Evolutionary conservation across 805 yeast genomes (phyloP), one percentile per base, ranked within the genome.

Genomic region (Limtongia smithiae): DNA sequence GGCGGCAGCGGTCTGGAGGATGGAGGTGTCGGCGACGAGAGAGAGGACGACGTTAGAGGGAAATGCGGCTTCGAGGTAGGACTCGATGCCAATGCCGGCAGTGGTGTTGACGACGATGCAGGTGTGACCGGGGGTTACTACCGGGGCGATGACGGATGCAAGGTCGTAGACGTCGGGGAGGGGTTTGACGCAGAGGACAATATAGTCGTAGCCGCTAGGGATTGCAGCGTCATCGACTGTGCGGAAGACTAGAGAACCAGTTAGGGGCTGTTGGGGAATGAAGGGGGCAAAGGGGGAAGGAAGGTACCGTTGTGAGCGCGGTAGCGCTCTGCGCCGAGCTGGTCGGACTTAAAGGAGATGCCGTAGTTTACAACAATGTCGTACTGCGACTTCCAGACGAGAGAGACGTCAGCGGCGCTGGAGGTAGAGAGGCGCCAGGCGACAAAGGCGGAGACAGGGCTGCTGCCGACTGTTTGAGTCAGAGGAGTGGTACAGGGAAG

Each of bases 141-240:
- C 80, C 0, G 79, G 77, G 9, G 60, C 72, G 34, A 74, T 71
- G 38, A 81, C 62, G 11, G 79, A 80, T 57, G 76, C 81, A 15
- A 79, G 66, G 40, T 72, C 71, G 48, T 71, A 65, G 7, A 83
- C 66, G 59, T 83, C 90, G 2, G 89, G 89, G 21, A 80, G 72
- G 61, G 78, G 80, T 62, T 83, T 83, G 41, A 83, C 79, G 37
- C 81, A 69, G 28, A 83, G 77, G 5, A 82, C 71, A 30, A 81
- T 71, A 60, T 68, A 83, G 59, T 83, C 89, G 58, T 67, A 82
- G 1, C 64, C 65, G n/a, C 53, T 50, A 4, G 31, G 36, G n/a
- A 48, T 18, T 7, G 40, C 31, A 9, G 41, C 48, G 17, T 66
- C 54, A 64, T 67, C 31, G 56, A 56, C 42, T 8, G 20, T 65